Conservation (phyloP, 768 basidiomycete genomes). For the Phylloporus arenicola region DNA sequence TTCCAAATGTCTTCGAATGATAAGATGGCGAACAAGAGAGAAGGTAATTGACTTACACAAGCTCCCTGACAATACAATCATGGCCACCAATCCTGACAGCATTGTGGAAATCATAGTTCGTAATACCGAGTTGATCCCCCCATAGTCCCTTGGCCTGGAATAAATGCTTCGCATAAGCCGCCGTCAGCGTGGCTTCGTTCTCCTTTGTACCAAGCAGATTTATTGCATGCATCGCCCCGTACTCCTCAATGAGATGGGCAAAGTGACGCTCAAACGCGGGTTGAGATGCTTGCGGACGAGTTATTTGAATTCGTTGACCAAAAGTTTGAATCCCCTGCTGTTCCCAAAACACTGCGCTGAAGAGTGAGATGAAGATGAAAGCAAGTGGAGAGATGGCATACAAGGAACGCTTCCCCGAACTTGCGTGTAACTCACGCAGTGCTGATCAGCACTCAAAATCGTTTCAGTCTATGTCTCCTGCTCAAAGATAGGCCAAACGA, state of each 20-base stretch:
- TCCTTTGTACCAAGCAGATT: constrained; percentile 91
- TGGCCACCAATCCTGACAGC: constrained; percentile 77
- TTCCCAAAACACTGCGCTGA: constrained; percentile 87
- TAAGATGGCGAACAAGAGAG: constrained; percentile 4
- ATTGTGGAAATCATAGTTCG: constrained; percentile 93
- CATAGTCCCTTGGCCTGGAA: constrained; percentile 56
- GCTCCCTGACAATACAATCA: constrained; percentile 73
- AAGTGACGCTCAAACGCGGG: constrained; percentile 97
- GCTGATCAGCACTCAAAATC: constrained; percentile 78
- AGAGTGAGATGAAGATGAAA: constrained; percentile 7
- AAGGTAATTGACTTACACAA: constrained; percentile 42
- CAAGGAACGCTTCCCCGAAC: constrained; percentile 92
- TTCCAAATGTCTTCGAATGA: constrained; percentile 49
- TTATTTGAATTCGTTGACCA: constrained; percentile 90
- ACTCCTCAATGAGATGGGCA: constrained; percentile 78
- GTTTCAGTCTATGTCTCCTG: constrained; percentile 71
- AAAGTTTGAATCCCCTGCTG: constrained; percentile 95
- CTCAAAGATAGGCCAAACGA: constrained; percentile 3
- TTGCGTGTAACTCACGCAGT: constrained; percentile 90
- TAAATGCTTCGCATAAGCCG: constrained; percentile 79
- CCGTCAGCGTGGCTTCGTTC: constrained; percentile 80
- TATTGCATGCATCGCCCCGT: constrained; percentile 78
- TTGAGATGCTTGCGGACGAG: constrained; percentile 91
- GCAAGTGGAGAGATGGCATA: constrained; percentile 38
- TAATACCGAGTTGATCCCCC: constrained; percentile 68